Evolutionary conservation across 2,329 filamentous ascomycete genomes (phyloP), one percentile per base, ranked within the genome.

Genomic region (Metarhizium rileyi): DNA sequence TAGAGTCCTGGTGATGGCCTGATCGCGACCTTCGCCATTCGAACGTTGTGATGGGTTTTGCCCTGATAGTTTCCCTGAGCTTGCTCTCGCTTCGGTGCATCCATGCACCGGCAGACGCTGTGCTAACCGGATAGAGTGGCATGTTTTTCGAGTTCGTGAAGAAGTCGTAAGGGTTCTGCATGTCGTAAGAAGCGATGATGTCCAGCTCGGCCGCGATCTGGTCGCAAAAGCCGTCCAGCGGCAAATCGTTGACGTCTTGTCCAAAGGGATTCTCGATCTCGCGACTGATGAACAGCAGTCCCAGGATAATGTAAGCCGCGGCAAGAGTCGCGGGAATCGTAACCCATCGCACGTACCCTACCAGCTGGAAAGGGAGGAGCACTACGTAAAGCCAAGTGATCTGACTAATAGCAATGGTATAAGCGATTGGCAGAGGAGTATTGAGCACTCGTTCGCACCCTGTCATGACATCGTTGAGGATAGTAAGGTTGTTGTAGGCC

Each of bases 211-310:
- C 66, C 22, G 84, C 79, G 40, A 93, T 75, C 60, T 90, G 84
- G 35, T 83, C 76, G 68, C 87, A 93, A 72, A 83, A 94, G 14
- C 75, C 70, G 61, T 91, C 87, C 3, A 90, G 74, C 0, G 85
- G 84, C 40, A 90, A 69, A 65, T 93, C 87, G 61, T 93, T 93
- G 57, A 90, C 87, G 55, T 93, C 87, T 55, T 82, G 75, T 50
- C 87, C 87, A 64, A 93, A 93, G 5, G 87, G 87, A 60, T 93
- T 89, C 66, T 93, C 87, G 55, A 93, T 86, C 66, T 93, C 87
- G 54, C 81, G 80, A 36, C 87, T 87, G 59, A 91, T 91, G 54
- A 77, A 70, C 28, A 76, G 70, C 43, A 93, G 80, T 23, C 86
- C 86, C 52, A 93, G 78, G 63, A 93, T 91, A 57, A 93, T 91